Evolutionary conservation across 495 filamentous ascomycete species (phyloP).

Genomic region (Monascus purpureus): DNA sequence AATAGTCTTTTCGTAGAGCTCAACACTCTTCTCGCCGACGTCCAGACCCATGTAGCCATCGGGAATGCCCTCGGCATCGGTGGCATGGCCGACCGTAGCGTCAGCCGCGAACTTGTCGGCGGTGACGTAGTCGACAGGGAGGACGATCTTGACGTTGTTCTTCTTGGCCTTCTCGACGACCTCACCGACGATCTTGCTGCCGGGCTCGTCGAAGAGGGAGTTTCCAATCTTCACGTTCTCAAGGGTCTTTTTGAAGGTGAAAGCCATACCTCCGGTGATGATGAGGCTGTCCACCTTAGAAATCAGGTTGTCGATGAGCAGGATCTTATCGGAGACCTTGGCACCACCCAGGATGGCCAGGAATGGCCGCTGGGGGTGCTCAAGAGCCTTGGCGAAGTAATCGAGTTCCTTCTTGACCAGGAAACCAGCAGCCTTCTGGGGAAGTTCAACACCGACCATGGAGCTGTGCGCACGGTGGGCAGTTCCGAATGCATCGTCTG

Average conservation of each 20-base stretch:
- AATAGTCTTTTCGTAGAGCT: conserved; percentile 77
- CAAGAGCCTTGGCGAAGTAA: conserved; percentile 96
- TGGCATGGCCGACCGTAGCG: conserved; percentile 67
- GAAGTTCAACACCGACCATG: conserved; percentile 94
- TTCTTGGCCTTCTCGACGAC: conserved; percentile 93
- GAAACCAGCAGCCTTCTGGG: conserved; percentile 93
- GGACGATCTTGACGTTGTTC: conserved; percentile 83
- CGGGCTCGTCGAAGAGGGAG: conserved; percentile 87
- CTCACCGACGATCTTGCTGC: conserved; percentile 78
- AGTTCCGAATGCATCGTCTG: conserved; percentile 97
- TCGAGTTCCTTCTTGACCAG: conserved; percentile 99
- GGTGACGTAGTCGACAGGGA: conserved; percentile 90
- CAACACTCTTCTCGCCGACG: conserved; percentile 73
- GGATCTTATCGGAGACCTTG: conserved; percentile 99
- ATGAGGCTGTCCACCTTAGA: conserved; percentile 93
- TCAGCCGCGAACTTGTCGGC: conserved; percentile 88
- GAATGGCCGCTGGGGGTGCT: conserved; percentile 88
- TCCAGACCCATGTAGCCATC: conserved; percentile 97
- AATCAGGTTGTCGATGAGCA: conserved; percentile 96
- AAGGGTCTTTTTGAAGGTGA: conserved; percentile 99
- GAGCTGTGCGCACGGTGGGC: conserved; percentile 96
- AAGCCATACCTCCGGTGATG: conserved; percentile 97
- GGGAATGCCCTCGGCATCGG: conserved; percentile 79
- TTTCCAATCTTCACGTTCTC: conserved; percentile 81
- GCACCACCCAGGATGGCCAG: conserved; percentile 95